Evolutionary conservation across 2,329 filamentous ascomycete species (phyloP).

Genomic region (Ceratocystis alfenasii): DNA sequence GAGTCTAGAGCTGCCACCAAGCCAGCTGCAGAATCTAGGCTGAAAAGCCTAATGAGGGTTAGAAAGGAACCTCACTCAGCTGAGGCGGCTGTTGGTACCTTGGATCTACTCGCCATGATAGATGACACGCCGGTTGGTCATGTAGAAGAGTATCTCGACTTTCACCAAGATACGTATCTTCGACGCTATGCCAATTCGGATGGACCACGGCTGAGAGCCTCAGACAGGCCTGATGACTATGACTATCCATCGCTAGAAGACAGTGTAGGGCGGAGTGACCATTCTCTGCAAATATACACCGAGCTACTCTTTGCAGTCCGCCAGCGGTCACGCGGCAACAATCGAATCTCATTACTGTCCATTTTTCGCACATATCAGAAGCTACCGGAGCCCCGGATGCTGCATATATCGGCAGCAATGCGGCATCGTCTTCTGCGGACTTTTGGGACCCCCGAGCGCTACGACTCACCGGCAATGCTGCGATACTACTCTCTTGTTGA

Average conservation of each 20-base stretch:
- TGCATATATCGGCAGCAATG: slow-evolving; percentile 38
- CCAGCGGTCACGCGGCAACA: slow-evolving; percentile 33
- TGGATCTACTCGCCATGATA: slow-evolving; percentile 43
- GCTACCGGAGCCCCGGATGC: slow-evolving; percentile 42
- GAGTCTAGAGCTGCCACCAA: not conserved
- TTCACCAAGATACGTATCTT: slow-evolving; percentile 42
- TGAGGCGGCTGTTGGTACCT: slow-evolving; percentile 25
- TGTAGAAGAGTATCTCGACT: slow-evolving; percentile 43
- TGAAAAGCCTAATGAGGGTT: not conserved
- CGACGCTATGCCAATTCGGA: slow-evolving; percentile 42
- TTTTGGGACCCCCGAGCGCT: slow-evolving; percentile 51
- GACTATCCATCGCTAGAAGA: slow-evolving; percentile 36
- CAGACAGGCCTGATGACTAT: slow-evolving; percentile 39
- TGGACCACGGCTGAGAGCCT: slow-evolving; percentile 39
- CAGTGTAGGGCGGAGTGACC: slow-evolving; percentile 29
- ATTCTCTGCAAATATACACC: slow-evolving; percentile 30
- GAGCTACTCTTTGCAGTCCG: slow-evolving; percentile 35
- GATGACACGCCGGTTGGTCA: slow-evolving; percentile 34
- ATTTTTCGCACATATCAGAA: slow-evolving; percentile 40
- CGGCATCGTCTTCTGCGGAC: slow-evolving; percentile 55
- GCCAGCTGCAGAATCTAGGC: not conserved
- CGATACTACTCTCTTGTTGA: slow-evolving; percentile 74
- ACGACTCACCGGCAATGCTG: slow-evolving; percentile 52
- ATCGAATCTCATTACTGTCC: slow-evolving; percentile 31
- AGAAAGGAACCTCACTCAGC: not conserved